phyloP scores from a whole-genome alignment of 768 basidiomycete species.

The Boletus rex-veris region DNA sequence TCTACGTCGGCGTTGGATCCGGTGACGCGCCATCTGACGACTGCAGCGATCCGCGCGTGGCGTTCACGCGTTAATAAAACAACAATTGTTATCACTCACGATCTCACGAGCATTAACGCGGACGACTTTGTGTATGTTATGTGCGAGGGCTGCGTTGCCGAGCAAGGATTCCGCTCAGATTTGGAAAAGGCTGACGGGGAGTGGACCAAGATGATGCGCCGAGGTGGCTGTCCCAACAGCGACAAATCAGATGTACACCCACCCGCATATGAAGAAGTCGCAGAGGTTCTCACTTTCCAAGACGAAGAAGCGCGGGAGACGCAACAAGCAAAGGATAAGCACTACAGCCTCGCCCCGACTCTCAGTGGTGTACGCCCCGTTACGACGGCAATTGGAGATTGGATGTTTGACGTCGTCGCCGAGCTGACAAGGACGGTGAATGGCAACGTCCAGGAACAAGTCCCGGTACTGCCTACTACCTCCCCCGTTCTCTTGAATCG shows the following conservation, averaged over 20 bases:
- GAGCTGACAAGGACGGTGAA: conserved; percentile 48
- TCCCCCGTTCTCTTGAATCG: conserved; percentile 18
- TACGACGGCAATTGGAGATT: conserved; percentile 55
- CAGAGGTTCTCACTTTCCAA: conserved; percentile 47
- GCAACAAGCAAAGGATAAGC: conserved; percentile 32
- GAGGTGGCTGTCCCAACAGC: conserved; percentile 55
- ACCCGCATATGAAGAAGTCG: conserved; percentile 37
- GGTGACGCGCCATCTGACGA: conserved; percentile 82
- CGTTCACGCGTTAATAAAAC: conserved; percentile 57
- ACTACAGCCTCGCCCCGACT: conserved; percentile 41
- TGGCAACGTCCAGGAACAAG: background rate
- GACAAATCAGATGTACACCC: conserved; percentile 31
- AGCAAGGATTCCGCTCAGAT: conserved; percentile 84
- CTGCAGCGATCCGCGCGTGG: conserved; percentile 67
- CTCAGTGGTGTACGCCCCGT: conserved; percentile 45
- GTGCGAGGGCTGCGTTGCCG: conserved; percentile 71
- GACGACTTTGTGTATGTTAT: conserved; percentile 93
- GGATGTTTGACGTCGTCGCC: conserved; percentile 81
- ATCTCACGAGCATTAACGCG: conserved; percentile 73
- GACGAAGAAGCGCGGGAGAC: conserved; percentile 34
- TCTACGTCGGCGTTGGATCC: conserved; percentile 83
- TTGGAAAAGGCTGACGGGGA: conserved; percentile 63
- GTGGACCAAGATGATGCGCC: conserved; percentile 65
- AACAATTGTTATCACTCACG: conserved; percentile 74
- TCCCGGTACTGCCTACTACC: conserved; percentile 20